Base-by-base conservation (phyloP, 306 rosid genomes). In the Vigna hirtella region DNA sequence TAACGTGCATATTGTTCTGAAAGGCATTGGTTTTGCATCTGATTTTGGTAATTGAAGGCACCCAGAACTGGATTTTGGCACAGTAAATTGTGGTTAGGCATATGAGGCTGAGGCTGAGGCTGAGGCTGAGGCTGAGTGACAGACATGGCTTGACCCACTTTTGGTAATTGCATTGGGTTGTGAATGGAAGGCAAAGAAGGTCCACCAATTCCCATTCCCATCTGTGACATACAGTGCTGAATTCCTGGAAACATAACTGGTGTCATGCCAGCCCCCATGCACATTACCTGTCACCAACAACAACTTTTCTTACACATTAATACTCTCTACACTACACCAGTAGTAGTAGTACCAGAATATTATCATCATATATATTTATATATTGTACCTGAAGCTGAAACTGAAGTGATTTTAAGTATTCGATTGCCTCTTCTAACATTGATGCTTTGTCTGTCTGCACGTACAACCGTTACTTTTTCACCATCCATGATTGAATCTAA, bases 371-470 rank as follows among this genome's bases (percentile, higher is more conserved):
- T 26, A 26, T 26, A 26, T 20, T 20, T 20, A 20, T 26, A 26
- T 26, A 66, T 74, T 73, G 69, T 83, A 93, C 98, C 91, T 93
- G 98, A 74, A 93, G 91, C 83, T 91, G 98, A 61, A 93, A 76
- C 84, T 93, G 96, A 81, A 93, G 96, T 50, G 97, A 87, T 86
- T 91, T 93, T 85, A 93, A 79, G 90, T 93, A 93, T 52, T 91
- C 96, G 14, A 91, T 90, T 50, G 96, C 98, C 83, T 93, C 97
- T 59, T 93, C 97, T 53, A 91, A 78, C 96, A 93, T 86, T 1
- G 97, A 93, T 48, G 98, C 98, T 81, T 91, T 93, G 78, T 93
- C 97, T 22, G 96, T 90, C 98, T 93, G 91, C 85, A 85, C 68
- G 73, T 57, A 57, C 55, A 74, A 6, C 73, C 42, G 34, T 66